Base-by-base conservation (phyloP, 768 basidiomycete species). In the Trametes elegans region DNA sequence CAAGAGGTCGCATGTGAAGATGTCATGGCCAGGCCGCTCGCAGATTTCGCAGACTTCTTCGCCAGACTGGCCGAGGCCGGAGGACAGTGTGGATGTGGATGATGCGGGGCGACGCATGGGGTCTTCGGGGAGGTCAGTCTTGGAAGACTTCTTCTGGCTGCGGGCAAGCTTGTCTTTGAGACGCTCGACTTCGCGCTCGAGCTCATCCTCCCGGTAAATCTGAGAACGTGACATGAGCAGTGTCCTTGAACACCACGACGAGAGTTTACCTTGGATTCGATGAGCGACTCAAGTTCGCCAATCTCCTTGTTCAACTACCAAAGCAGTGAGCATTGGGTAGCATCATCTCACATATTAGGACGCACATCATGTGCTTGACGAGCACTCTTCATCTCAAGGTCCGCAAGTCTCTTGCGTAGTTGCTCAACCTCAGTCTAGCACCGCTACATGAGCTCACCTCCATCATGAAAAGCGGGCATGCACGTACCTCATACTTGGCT, bases 151-250 rank as follows among this genome's bases (percentile, higher is more conserved):
- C 68, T 84, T 87, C 59, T 83, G 78, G 41, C 46, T 64, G 2
- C 81, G 79, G 6, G 80, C 66, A 36, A 90, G 73, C 63, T 85
- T 88, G 23, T 89, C 86, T 61, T 87, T 89, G 46, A 88, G 70
- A 9, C 80, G 79, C 64, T 92, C 88, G 28, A 94, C 68, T 65
- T 95, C 91, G 65, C 85, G 83, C 64, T 94, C 93, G 26, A 96
- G 81, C 60, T 93, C 92, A 65, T 93, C 93, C 83, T 93, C 93
- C 36, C 87, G 85, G 66, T 93, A 93, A 59, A 94, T 93, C 90
- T 92, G 57, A 11, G 18, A 28, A 31, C 18, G 54, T 26, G 28
- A 16, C 19, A 41, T 21, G 36, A 24, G n/a, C 44, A 14, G 16
- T 9, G n/a, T 34, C 36, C 36, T 3, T 38, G 28, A n/a, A 9